These are phyloP conservation scores for Gryganskiella cystojenkinii DNA, from an alignment of 192 early-diverging fungal species.

Conservation along the genomic window DNA sequence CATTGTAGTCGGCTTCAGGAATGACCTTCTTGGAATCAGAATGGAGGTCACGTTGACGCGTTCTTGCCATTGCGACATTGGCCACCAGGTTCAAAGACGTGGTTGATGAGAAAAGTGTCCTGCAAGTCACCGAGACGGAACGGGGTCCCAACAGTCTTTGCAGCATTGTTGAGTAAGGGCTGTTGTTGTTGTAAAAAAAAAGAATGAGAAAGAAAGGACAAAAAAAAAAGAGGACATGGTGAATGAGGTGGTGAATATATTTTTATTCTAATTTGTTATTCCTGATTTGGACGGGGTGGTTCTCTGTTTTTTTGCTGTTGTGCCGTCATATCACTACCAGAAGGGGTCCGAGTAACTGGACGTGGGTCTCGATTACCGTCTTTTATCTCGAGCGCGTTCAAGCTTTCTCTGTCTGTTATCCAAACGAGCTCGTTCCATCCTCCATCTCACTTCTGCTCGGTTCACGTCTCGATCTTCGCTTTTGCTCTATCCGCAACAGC, in stretches of 20 bases:
- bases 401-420: no score
- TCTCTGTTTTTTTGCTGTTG: background rate
- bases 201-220: background rate
- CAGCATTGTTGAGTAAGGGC: background rate
- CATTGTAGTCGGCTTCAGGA: constrained; percentile 44
- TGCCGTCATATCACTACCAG: background rate
- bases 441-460: no score
- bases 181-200: constrained; percentile 1
- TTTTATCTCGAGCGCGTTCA: no score
- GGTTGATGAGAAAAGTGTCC: background rate
- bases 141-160: no score
- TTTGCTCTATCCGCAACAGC: no score
- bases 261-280: background rate
- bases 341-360: no score
- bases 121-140: background rate
- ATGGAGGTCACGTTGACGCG: background rate
- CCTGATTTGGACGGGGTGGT: background rate
- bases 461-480: no score
- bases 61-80: constrained; percentile 1
- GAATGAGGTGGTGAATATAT: background rate
- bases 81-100: background rate
- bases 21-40: background rate
- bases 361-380: no score
- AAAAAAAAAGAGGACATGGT: background rate
- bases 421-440: no score